phyloP scores from a whole-genome alignment of 2,329 filamentous ascomycete species.

The Trichoderma sp. region DNA sequence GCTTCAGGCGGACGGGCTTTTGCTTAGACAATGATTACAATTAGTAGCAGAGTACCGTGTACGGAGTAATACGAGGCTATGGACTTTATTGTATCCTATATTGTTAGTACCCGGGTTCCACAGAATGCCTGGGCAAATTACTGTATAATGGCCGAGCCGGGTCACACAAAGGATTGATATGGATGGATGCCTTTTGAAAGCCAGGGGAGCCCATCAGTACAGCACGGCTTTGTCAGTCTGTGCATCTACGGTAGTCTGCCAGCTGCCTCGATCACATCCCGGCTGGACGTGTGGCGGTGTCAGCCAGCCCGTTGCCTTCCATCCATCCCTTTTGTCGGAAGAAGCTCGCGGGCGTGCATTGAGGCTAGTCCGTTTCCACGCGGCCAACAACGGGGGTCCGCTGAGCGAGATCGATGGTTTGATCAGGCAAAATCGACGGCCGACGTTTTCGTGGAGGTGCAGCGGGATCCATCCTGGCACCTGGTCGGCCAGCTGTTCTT shows the following conservation, averaged over 20 bases:
- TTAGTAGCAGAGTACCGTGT: background rate
- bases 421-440: conserved; percentile 1
- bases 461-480: background rate
- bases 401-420: conserved; percentile 15
- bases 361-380: background rate
- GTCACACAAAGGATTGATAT: background rate
- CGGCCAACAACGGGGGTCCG: conserved; percentile 2
- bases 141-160: background rate
- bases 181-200: background rate
- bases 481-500: background rate
- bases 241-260: background rate
- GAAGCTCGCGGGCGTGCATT: background rate
- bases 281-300: conserved; percentile 5
- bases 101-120: background rate
- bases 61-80: background rate
- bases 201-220: background rate
- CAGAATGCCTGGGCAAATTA: background rate
- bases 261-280: background rate
- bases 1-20: background rate
- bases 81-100: background rate
- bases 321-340: conserved; percentile 8
- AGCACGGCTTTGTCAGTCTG: background rate
- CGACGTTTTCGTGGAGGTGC: conserved; percentile 10
- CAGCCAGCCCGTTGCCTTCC: background rate
- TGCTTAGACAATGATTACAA: background rate